Evolutionary conservation across 2,329 filamentous ascomycete genomes (phyloP).

Genomic region (Zymoseptoria crescenta): DNA sequence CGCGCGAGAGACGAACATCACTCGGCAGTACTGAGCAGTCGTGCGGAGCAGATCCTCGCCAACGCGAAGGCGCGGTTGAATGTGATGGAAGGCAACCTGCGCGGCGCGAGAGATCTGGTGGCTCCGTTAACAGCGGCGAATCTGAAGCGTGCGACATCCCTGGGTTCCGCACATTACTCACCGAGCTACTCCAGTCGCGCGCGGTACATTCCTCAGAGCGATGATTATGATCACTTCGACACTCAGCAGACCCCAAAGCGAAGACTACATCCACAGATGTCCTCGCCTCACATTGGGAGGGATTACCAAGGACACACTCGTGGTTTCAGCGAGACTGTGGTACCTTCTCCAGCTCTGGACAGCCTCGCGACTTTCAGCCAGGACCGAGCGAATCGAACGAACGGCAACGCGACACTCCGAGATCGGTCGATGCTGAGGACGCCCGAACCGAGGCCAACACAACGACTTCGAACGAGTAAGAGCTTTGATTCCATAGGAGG

Average conservation of each 20-base stretch:
- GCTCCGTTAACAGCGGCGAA: conserved; percentile 32
- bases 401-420: conserved; percentile 6
- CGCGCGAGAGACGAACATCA: conserved; percentile 52
- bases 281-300: conserved; percentile 23
- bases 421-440: conserved; percentile 13
- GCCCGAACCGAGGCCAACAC: conserved; percentile 10
- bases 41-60: conserved; percentile 82
- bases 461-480: conserved; percentile 22
- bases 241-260: conserved; percentile 7
- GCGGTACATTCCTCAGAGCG: conserved; percentile 14
- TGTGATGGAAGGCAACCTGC: conserved; percentile 88
- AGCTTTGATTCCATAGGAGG: conserved; percentile 21
- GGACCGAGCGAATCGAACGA: not conserved
- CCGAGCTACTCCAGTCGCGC: conserved; percentile 11
- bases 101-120: conserved; percentile 55
- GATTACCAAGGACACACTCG: conserved; percentile 46
- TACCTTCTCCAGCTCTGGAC: conserved; percentile 32
- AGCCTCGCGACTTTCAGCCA: conserved; percentile 10
- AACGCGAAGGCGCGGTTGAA: conserved; percentile 86
- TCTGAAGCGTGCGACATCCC: conserved; percentile 30
- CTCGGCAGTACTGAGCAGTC: conserved; percentile 66
- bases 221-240: conserved; percentile 10
- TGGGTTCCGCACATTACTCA: conserved; percentile 18
- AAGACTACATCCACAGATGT: conserved; percentile 22
- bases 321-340: conserved; percentile 54